Evolutionary conservation across 2,329 filamentous ascomycete genomes (phyloP).

Genomic region (Corynespora cassiicola): DNA sequence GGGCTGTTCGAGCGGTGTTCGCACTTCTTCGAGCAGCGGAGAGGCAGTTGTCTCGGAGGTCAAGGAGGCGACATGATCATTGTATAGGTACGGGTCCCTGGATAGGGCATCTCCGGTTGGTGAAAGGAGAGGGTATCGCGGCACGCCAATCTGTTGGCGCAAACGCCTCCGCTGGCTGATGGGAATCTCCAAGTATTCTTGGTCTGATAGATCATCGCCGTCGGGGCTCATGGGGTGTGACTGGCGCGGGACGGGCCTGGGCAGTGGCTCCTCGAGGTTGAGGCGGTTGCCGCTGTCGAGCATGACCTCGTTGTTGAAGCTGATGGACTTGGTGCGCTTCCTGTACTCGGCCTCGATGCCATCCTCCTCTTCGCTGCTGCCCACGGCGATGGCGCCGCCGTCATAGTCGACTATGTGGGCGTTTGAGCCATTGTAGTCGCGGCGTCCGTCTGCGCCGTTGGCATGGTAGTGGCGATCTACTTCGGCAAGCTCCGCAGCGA

Average conservation of each 20-base stretch:
- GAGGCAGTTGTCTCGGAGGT: slow-evolving; percentile 52
- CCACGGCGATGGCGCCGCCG: slow-evolving; percentile 22
- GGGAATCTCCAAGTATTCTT: slow-evolving; percentile 39
- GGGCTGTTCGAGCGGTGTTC: slow-evolving; percentile 43
- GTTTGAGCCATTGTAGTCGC: slow-evolving; percentile 23
- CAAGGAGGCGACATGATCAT: slow-evolving; percentile 47
- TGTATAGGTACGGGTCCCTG: slow-evolving; percentile 30
- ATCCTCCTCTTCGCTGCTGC: slow-evolving; percentile 33
- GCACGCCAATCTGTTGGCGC: slow-evolving; percentile 29
- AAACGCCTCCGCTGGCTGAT: slow-evolving; percentile 27
- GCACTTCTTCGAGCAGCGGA: slow-evolving; percentile 44
- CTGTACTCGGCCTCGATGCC: slow-evolving; percentile 36
- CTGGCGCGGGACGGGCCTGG: slow-evolving; percentile 30
- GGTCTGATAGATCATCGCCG: slow-evolving; percentile 39
- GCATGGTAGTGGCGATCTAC: slow-evolving; percentile 23
- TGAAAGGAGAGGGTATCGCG: slow-evolving; percentile 43
- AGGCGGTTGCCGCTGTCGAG: slow-evolving; percentile 49
- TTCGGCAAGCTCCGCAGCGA: slow-evolving; percentile 24
- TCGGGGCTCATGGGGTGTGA: slow-evolving; percentile 28
- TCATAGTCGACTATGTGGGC: slow-evolving; percentile 23
- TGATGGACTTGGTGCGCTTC: slow-evolving; percentile 47
- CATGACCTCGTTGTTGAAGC: slow-evolving; percentile 48
- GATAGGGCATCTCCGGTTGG: slow-evolving; percentile 41
- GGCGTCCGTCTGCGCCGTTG: slow-evolving; percentile 23
- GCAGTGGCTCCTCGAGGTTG: slow-evolving; percentile 45